Percentiles rank a stretch among this genome's conserved stretches.
phyloP scores from a whole-genome alignment of 1,284 basidiomycete species.

The Microbotryum saponariae region DNA sequence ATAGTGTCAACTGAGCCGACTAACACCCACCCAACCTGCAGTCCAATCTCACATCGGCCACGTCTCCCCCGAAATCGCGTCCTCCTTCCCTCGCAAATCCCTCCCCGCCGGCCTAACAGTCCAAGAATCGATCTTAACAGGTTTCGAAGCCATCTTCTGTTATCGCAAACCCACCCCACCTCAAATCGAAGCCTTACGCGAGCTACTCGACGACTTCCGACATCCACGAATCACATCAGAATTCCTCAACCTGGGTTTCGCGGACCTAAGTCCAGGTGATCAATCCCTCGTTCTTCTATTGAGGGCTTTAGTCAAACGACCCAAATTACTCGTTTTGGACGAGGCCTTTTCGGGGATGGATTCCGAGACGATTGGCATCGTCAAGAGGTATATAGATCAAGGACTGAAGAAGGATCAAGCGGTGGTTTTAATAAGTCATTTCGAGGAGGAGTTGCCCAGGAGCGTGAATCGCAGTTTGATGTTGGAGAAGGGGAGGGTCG shows the following conservation, averaged over 20 bases:
- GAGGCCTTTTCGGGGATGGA: slow-evolving; percentile 90
- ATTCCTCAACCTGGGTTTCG: slow-evolving; percentile 47
- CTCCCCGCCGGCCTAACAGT: slow-evolving; percentile 53
- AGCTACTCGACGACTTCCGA: slow-evolving; percentile 56
- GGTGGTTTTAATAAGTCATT: slow-evolving; percentile 76
- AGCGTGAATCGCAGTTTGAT: slow-evolving; percentile 13
- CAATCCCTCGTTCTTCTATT: slow-evolving; percentile 73
- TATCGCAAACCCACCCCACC: slow-evolving; percentile 47
- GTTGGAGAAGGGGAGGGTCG: slow-evolving; percentile 19
- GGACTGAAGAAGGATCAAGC: slow-evolving; percentile 57
- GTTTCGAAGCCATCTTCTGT: slow-evolving; percentile 70
- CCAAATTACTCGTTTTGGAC: slow-evolving; percentile 69
- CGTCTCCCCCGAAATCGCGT: slow-evolving; percentile 79
- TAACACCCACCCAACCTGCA: not conserved
- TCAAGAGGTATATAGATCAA: slow-evolving; percentile 54
- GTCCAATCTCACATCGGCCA: slow-evolving; percentile 59
- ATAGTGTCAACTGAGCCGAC: not conserved
- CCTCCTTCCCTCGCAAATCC: slow-evolving; percentile 71
- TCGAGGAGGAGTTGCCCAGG: slow-evolving; percentile 66
- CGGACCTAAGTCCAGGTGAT: slow-evolving; percentile 57
- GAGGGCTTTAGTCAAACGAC: slow-evolving; percentile 63
- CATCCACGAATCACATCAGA: slow-evolving; percentile 17
- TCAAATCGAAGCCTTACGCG: slow-evolving; percentile 43
- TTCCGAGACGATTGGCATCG: slow-evolving; percentile 59
- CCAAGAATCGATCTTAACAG: slow-evolving; percentile 67